These are phyloP conservation scores for Pezicula radicicola DNA, from an alignment of 2,329 filamentous ascomycete species.

Conservation along the genomic window DNA sequence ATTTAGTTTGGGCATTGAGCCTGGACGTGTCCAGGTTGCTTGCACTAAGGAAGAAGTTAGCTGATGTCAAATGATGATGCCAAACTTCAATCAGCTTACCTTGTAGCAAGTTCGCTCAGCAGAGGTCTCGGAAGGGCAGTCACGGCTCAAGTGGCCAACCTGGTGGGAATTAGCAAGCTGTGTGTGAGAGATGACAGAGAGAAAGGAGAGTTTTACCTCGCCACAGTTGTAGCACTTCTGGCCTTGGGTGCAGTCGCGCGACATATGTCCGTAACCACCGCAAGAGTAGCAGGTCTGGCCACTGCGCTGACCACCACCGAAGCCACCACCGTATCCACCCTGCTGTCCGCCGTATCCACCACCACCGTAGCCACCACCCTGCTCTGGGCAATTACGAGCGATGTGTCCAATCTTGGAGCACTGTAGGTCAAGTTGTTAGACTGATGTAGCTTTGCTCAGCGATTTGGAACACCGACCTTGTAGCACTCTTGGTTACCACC, in stretches of 20 bases:
- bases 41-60: conserved; percentile 43
- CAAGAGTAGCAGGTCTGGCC: conserved; percentile 97
- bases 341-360: conserved; percentile 31
- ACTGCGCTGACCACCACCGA: conserved; percentile 46
- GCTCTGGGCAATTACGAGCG: conserved; percentile 81
- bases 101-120: conserved; percentile 98
- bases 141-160: conserved; percentile 89
- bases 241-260: conserved; percentile 93
- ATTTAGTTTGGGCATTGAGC: conserved; percentile 82
- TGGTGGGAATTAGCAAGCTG: conserved; percentile 39
- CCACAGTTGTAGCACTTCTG: conserved; percentile 99
- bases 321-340: conserved; percentile 36
- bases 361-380: conserved; percentile 49
- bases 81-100: conserved; percentile 55
- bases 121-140: conserved; percentile 90
- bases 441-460: conserved; percentile 5
- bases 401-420: conserved; percentile 97
- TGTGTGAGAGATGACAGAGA: conserved; percentile 15
- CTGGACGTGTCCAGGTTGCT: conserved; percentile 84
- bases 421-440: conserved; percentile 33
- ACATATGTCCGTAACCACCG: conserved; percentile 96
- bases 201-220: conserved; percentile 79
- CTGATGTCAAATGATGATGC: conserved; percentile 41
- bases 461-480: conserved; percentile 48
- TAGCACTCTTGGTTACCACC: conserved; percentile 73